Percentiles rank a stretch among this genome's conserved stretches.
These are phyloP conservation scores for Phialophora macrospora DNA, from an alignment of 2,329 filamentous ascomycete genomes.

Conservation along the genomic window DNA sequence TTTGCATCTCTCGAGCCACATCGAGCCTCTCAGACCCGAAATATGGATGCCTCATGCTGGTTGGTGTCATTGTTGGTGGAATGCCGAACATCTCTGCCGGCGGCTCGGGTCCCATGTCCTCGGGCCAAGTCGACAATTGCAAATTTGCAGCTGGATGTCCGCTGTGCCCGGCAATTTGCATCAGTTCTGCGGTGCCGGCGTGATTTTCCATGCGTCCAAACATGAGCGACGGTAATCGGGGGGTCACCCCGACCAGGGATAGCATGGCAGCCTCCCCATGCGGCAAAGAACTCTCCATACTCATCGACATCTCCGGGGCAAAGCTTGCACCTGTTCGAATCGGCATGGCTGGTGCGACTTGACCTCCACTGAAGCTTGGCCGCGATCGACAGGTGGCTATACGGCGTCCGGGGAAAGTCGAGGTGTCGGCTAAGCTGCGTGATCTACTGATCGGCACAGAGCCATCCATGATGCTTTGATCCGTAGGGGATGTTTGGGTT, in stretches of 20 bases:
- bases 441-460: constrained; percentile 7
- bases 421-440: constrained; percentile 8
- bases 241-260: constrained; percentile 11
- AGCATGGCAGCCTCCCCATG: constrained; percentile 11
- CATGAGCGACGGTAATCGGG: constrained; percentile 13
- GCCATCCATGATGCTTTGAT: constrained; percentile 11
- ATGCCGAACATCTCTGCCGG: constrained; percentile 29
- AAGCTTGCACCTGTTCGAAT: constrained; percentile 12
- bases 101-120: constrained; percentile 26
- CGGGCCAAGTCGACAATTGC: constrained; percentile 22
- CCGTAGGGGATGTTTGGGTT: constrained; percentile 16
- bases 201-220: constrained; percentile 19
- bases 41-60: constrained; percentile 17
- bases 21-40: constrained; percentile 23
- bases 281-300: constrained; percentile 3
- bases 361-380: constrained; percentile 2
- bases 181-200: constrained; percentile 15
- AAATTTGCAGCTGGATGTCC: constrained; percentile 8
- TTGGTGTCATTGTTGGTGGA: constrained; percentile 14
- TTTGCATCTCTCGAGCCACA: constrained; percentile 12
- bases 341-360: constrained; percentile 7
- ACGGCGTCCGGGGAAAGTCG: constrained; percentile 4
- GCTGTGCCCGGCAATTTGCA: constrained; percentile 17
- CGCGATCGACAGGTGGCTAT: constrained; percentile 8
- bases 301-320: constrained; percentile 17